Conservation (phyloP, 306 rosid genomes). For the Castanea crenata region DNA sequence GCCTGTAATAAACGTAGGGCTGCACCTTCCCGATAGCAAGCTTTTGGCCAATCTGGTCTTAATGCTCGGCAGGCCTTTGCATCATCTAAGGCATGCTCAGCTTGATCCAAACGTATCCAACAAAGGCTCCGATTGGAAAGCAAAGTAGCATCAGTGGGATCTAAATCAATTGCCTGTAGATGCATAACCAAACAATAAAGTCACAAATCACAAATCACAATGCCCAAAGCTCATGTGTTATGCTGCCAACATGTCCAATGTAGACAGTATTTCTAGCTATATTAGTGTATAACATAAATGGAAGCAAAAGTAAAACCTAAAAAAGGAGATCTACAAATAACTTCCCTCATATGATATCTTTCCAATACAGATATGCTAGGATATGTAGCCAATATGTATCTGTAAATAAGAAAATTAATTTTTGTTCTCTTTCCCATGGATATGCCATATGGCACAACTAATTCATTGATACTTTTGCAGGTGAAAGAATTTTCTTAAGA, state of each 20-base stretch:
- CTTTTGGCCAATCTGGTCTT: slow-evolving; percentile 93
- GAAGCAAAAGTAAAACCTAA: neutral
- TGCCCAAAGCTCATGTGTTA: slow-evolving; percentile 13
- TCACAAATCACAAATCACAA: neutral
- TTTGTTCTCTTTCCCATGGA: neutral
- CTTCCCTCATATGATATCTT: too few species aligned
- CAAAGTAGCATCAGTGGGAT: slow-evolving; percentile 62
- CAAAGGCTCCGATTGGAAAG: slow-evolving; percentile 93
- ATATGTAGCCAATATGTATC: too few species aligned
- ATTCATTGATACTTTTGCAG: neutral
- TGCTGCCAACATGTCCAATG: too few species aligned
- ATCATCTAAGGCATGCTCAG: slow-evolving; percentile 85
- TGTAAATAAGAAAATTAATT: neutral
- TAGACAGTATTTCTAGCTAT: too few species aligned
- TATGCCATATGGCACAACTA: neutral
- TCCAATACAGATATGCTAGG: too few species aligned
- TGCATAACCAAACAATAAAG: slow-evolving; percentile 9
- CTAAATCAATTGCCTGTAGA: slow-evolving; percentile 80
- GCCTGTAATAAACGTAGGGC: slow-evolving; percentile 89
- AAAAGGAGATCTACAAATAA: too few species aligned
- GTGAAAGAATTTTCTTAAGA: neutral
- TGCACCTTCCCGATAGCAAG: slow-evolving; percentile 96
- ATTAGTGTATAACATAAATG: neutral
- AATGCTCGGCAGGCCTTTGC: slow-evolving; percentile 82
- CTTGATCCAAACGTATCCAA: slow-evolving; percentile 80